Base-by-base conservation (phyloP, 2,329 filamentous ascomycete species). In the Penicillium sclerotiorum region DNA sequence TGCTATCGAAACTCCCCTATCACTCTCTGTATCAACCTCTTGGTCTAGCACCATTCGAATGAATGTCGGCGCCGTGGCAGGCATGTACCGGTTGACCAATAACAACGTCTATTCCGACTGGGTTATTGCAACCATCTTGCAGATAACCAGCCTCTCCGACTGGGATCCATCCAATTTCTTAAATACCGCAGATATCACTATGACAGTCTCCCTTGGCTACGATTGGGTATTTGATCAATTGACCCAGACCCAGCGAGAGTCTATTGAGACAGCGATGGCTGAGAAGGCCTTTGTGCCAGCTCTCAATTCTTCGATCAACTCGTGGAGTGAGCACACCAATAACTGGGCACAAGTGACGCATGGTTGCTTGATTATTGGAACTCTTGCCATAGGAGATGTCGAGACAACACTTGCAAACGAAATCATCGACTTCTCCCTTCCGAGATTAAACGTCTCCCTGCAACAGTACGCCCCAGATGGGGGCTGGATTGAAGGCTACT, bases 11-110 rank as follows among this genome's bases (percentile, higher is more conserved):
- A 32, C 45, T 8, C 27, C 45, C 9, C 8, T 47, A 8, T 35
- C 36, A 2, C 36, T 47, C 8, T 27, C 45, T 13, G 18, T 37
- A 9, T 28, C 25, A 13, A 47, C 12, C 15, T 28, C 35, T 5
- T 47, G 45, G 45, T 47, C 45, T 2, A 47, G 45, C 28, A 47
- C 45, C 11, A 47, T 47, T 27, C 45, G 45, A n/a, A 35, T 47
- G 36, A 40, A 47, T 25, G 36, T 47, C 5, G 45, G 45, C 25
- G 45, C 45, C 9, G 25, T 25, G 17, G 45, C 45, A 41, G 45
- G 45, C 4, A 47, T 17, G 17, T 47, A 40, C 11, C 36, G 18
- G 8, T 25, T 47, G 13, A 47, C 45, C n/a, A 40, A 30, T 12
- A 11, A 47, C 13, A 40, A 11, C 2, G 22, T 15, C 20, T 47